These are phyloP conservation scores for Huntiella decipiens DNA, from an alignment of 2,329 filamentous ascomycete genomes.

Conservation along the genomic window DNA sequence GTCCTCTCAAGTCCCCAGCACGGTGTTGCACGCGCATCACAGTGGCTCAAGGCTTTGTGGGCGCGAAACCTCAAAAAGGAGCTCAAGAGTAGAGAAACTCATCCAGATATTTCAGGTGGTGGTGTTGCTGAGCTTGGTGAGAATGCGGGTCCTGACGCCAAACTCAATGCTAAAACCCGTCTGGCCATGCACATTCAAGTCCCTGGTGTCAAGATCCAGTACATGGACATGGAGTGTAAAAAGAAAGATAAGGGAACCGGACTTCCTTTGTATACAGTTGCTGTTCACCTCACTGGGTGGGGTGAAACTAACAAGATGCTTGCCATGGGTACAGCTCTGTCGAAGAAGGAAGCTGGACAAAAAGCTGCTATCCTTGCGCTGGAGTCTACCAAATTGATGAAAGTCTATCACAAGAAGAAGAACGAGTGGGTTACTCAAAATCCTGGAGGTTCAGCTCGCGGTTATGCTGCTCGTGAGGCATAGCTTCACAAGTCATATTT, in stretches of 20 bases:
- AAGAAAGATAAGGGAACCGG: conserved; percentile 34
- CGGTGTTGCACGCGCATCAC: conserved; percentile 41
- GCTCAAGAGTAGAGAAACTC: conserved; percentile 20
- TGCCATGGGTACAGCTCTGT: conserved; percentile 42
- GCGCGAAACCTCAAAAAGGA: conserved; percentile 39
- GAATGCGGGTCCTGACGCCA: conserved; percentile 8
- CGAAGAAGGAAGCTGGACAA: conserved; percentile 50
- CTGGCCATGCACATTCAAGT: conserved; percentile 33
- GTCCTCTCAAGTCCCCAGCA: conserved; percentile 45
- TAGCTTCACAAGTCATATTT: neutral
- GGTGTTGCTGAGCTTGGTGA: conserved; percentile 19
- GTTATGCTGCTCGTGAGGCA: neutral
- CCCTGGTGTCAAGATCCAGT: conserved; percentile 40
- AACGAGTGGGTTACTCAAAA: conserved; percentile 16
- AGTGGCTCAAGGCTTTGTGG: conserved; percentile 66
- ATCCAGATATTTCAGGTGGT: neutral
- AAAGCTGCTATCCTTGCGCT: conserved; percentile 47
- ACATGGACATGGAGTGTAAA: conserved; percentile 33
- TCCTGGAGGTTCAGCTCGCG: neutral
- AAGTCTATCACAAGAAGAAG: conserved; percentile 29
- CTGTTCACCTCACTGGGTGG: conserved; percentile 47
- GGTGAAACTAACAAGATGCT: conserved; percentile 44
- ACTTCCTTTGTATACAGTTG: conserved; percentile 41
- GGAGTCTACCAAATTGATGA: conserved; percentile 45
- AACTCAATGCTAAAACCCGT: conserved; percentile 27